These are phyloP conservation scores for Lotmaria passim DNA, from an alignment of 208 protist genomes.

Conservation along the genomic window DNA sequence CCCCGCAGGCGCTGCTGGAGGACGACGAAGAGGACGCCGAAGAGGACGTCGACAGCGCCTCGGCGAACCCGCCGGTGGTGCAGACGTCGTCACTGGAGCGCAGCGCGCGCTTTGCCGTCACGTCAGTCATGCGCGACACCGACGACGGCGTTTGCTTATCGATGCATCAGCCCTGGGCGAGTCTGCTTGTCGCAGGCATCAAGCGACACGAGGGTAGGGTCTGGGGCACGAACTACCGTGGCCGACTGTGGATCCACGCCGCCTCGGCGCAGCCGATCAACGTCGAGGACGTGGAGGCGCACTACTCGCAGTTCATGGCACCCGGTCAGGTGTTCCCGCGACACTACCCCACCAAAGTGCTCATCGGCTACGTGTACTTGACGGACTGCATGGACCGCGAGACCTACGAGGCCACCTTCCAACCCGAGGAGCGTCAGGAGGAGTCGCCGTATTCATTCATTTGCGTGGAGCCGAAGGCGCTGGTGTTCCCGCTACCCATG, in stretches of 20 bases:
- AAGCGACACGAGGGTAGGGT: conserved; percentile 91
- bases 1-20: conserved; percentile 30
- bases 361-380: conserved; percentile 92
- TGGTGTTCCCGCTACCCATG: conserved; percentile 91
- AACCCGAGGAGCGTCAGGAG: conserved; percentile 71
- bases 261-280: conserved; percentile 66
- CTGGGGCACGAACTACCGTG: conserved; percentile 88
- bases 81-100: conserved; percentile 5
- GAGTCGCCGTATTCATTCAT: conserved; percentile 89
- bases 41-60: conserved; percentile 14
- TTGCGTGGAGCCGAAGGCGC: conserved; percentile 70
- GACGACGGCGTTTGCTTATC: conserved; percentile 90
- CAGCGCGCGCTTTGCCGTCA: conserved; percentile 47
- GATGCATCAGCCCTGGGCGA: conserved; percentile 95
- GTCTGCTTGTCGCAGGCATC: conserved; percentile 90
- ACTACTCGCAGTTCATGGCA: conserved; percentile 69
- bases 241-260: conserved; percentile 92
- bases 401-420: conserved; percentile 60
- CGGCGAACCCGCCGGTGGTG: conserved; percentile 17
- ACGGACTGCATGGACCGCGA: conserved; percentile 76
- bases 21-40: conserved; percentile 21
- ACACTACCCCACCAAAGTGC: conserved; percentile 89
- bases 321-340: conserved; percentile 67
- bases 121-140: conserved; percentile 58
- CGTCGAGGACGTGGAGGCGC: conserved; percentile 74